Conservation (phyloP, 495 filamentous ascomycete species). For the Xanthoparmelia taractica region DNA sequence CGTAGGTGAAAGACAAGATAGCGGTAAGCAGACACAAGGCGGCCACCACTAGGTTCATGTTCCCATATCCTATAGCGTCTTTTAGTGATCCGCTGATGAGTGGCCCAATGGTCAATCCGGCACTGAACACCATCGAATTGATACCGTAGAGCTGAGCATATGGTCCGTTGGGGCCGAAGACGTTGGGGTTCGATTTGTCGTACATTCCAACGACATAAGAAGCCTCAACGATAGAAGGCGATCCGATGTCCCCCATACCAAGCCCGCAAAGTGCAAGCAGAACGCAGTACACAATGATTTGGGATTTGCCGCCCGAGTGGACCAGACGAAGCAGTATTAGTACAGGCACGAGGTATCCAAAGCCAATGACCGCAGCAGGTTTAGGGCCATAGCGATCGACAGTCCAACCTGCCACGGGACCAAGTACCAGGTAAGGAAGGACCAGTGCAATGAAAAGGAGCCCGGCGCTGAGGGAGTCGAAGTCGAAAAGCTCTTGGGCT, state of each 20-base stretch:
- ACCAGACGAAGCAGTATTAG: slow-evolving; percentile 45
- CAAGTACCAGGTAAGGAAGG: slow-evolving; percentile 41
- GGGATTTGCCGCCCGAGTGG: slow-evolving; percentile 29
- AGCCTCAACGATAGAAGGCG: slow-evolving; percentile 38
- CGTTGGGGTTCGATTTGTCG: slow-evolving; percentile 35
- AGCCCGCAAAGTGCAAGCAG: slow-evolving; percentile 44
- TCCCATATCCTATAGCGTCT: slow-evolving; percentile 46
- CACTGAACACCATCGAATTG: slow-evolving; percentile 45
- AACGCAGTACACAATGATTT: slow-evolving; percentile 38
- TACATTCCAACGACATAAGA: slow-evolving; percentile 31
- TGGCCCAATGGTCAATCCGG: slow-evolving; percentile 46
- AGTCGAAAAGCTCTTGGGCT: slow-evolving; percentile 43
- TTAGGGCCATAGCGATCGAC: slow-evolving; percentile 48
- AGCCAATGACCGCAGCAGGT: slow-evolving; percentile 39
- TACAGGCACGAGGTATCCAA: slow-evolving; percentile 40
- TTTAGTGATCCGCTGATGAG: slow-evolving; percentile 41
- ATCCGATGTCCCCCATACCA: slow-evolving; percentile 42
- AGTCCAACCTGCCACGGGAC: slow-evolving; percentile 44
- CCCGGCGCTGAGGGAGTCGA: slow-evolving; percentile 46
- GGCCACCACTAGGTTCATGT: slow-evolving; percentile 50
- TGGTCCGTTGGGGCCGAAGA: slow-evolving; percentile 42
- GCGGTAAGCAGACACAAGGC: slow-evolving; percentile 39
- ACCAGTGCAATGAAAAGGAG: slow-evolving; percentile 47
- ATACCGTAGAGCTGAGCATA: slow-evolving; percentile 53
- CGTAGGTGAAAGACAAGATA: slow-evolving; percentile 37